phyloP scores from a whole-genome alignment of 495 filamentous ascomycete species.

The Opeltia flavorubescens region DNA sequence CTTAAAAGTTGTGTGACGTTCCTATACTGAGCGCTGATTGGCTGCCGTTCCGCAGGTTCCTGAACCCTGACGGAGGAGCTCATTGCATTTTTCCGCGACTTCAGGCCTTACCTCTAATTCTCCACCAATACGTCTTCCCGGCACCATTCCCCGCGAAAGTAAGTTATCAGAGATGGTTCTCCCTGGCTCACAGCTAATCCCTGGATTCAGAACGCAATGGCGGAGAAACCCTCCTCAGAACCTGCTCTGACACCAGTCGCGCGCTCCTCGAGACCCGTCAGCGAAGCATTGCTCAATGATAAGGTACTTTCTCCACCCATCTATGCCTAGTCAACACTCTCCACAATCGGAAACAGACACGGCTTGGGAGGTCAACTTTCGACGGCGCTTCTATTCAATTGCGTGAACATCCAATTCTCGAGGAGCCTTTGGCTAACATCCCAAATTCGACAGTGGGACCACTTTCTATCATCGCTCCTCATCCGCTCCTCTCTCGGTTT shows the following conservation, averaged over 20 bases:
- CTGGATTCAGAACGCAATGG: too few relatives aligned
- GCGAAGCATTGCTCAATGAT: slow-evolving; percentile 87
- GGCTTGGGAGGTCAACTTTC: not conserved
- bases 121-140: too few relatives aligned
- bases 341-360: not conserved
- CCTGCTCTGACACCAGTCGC: slow-evolving; percentile 29
- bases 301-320: slow-evolving; percentile 46
- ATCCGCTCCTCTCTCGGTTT: slow-evolving; percentile 90
- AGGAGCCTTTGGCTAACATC: slow-evolving; percentile 8
- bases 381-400: not conserved
- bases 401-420: slow-evolving; percentile 5
- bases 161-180: too few relatives aligned
- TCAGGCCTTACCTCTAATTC: too few relatives aligned
- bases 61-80: not conserved
- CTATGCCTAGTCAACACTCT: not conserved
- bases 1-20: not conserved
- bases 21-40: not conserved
- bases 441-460: slow-evolving; percentile 64
- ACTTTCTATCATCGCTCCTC: slow-evolving; percentile 87
- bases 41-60: not conserved
- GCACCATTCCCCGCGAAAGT: too few relatives aligned
- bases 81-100: too few relatives aligned
- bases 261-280: slow-evolving; percentile 61
- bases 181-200: too few relatives aligned
- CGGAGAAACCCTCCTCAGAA: slow-evolving; percentile 38